Conservation (phyloP, 805 yeast genomes). For the Schwanniomyces vanrijiae region DNA sequence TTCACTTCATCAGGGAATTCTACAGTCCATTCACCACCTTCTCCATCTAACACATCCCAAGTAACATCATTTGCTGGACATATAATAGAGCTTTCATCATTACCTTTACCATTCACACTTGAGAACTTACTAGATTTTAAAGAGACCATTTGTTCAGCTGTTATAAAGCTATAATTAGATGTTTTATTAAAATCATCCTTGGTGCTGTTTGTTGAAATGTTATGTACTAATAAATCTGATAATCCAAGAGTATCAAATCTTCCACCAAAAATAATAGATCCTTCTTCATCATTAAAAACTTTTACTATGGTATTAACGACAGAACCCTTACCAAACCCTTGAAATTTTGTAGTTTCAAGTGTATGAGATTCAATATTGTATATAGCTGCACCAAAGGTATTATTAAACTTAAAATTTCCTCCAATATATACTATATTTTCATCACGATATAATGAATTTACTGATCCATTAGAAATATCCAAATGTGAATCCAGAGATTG, state of each 20-base stretch:
- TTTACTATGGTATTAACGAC: slow-evolving; percentile 61
- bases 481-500: slow-evolving; percentile 13
- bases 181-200: slow-evolving; percentile 21
- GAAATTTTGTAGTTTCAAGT: slow-evolving; percentile 59
- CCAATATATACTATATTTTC: slow-evolving; percentile 67
- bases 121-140: slow-evolving; percentile 55
- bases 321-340: slow-evolving; percentile 69
- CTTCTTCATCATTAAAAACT: slow-evolving; percentile 34
- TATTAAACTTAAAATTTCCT: slow-evolving; percentile 63
- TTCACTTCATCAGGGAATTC: slow-evolving; percentile 50
- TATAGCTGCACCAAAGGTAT: slow-evolving; percentile 58
- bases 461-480: slow-evolving; percentile 24
- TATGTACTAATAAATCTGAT: slow-evolving; percentile 39
- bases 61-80: slow-evolving; percentile 56
- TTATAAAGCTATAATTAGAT: slow-evolving; percentile 40
- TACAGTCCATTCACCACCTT: slow-evolving; percentile 67
- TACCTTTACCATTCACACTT: slow-evolving; percentile 40
- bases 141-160: slow-evolving; percentile 63
- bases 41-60: slow-evolving; percentile 54
- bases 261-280: slow-evolving; percentile 78
- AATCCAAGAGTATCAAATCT: slow-evolving; percentile 62
- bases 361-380: slow-evolving; percentile 51
- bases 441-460: slow-evolving; percentile 38
- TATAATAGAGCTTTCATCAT: slow-evolving; percentile 35
- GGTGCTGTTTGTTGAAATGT: slow-evolving; percentile 26